Percentiles rank a stretch among this genome's conserved stretches.
phyloP scores from a whole-genome alignment of 176 grass and related monocot species.

The Sorghum bicolor region DNA sequence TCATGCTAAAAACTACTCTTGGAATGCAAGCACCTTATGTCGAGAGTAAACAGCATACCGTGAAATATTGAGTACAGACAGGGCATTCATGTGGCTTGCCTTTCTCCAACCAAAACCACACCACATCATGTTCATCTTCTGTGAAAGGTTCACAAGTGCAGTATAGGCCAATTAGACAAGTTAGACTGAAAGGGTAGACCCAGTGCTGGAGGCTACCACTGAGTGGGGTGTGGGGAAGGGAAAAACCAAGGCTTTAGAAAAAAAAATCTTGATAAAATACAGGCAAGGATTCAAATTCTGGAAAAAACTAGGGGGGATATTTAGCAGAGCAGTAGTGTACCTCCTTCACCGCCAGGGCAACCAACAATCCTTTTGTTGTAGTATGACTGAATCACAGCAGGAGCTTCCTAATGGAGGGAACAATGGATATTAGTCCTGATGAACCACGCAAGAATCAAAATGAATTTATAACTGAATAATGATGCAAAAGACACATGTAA shows the following conservation, averaged over 20 bases:
- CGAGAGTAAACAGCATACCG: slow-evolving; percentile 34
- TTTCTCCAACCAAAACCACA: slow-evolving; percentile 89
- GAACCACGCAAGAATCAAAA: slow-evolving; percentile 21
- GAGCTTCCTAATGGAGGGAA: slow-evolving; percentile 51
- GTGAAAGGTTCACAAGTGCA: background rate
- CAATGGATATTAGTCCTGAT: background rate
- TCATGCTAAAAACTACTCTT: background rate
- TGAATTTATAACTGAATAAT: background rate
- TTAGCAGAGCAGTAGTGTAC: slow-evolving; percentile 20
- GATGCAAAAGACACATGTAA: background rate
- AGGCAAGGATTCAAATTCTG: background rate
- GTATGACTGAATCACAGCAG: slow-evolving; percentile 58
- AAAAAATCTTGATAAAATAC: background rate
- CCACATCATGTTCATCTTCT: slow-evolving; percentile 82
- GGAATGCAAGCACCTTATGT: background rate
- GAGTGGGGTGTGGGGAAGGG: too few relatives aligned
- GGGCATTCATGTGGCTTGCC: slow-evolving; percentile 64
- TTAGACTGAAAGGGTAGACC: too few relatives aligned
- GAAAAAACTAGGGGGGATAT: background rate
- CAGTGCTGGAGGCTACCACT: too few relatives aligned
- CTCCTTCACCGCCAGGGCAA: slow-evolving; percentile 64
- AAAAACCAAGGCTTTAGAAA: too few relatives aligned
- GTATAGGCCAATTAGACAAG: background rate
- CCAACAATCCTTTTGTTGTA: slow-evolving; percentile 78
- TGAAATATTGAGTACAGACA: slow-evolving; percentile 69